Evolutionary conservation across 345 rosid species (phyloP), one percentile per base, ranked within the genome.

Genomic region (Erodium maritimum): DNA sequence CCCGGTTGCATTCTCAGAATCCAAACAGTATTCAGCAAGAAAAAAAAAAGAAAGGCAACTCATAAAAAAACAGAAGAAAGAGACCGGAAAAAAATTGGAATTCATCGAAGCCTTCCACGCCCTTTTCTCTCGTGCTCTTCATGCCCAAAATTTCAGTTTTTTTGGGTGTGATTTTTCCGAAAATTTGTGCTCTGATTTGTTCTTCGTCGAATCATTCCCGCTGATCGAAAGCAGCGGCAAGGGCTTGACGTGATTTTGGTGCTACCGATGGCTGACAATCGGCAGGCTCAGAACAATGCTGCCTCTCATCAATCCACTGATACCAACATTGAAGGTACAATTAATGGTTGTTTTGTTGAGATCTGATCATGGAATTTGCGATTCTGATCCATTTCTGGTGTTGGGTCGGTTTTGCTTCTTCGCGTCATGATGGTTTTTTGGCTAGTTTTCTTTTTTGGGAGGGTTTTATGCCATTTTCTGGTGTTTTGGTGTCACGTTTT

Each of bases 201-300:
- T 42, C 16, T 7, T 42, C 16, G 48, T 29, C 48, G 48, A 42
- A 42, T 14, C 48, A 9, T 59, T 29, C 37, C 37, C 9, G 37
- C 37, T 65, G 65, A 65, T 73, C 60, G 59, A n/a, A 37, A 66
- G 42, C 14, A 18, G 37, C 5, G 5, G 0, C 5, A 29, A 29
- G 37, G 37, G 37, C 37, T 29, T 29, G 37, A 29, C 33, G 34
- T 1, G 60, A 63, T 42, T 54, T 50, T 65, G 50, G 63, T 50
- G 48, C 48, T 56, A 76, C 77, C 69, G 82, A 86, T 86, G 94
- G 75, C 94, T 2, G 89, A 81, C 69, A 73, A 73, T 66, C 82
- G 76, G 66, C 79, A 78, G 77, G 75, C 75, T 55, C 80, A 78
- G 65, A 81, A 59, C 84, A 71, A 80, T 81, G 80, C 74, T 61